Evolutionary conservation across 768 basidiomycete genomes (phyloP).

Genomic region (Auricularia sp.): DNA sequence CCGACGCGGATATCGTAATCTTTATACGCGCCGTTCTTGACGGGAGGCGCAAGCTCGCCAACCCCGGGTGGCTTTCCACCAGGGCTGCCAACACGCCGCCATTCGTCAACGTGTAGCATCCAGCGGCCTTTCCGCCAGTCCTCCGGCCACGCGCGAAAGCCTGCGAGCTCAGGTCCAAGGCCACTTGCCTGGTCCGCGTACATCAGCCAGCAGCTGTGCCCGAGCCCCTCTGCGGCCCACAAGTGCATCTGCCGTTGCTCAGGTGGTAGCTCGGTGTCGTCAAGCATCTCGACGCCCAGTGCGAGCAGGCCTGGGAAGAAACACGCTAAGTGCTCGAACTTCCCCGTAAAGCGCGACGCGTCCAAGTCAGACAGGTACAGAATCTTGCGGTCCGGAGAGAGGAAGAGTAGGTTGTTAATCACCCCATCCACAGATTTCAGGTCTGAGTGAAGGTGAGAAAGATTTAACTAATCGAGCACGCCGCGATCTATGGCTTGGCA

Average conservation of each 20-base stretch:
- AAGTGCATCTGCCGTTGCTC: constrained; percentile 55
- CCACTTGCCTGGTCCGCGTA: constrained; percentile 66
- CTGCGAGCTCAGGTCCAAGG: constrained; percentile 45
- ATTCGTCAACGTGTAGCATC: constrained; percentile 25
- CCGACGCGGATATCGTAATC: constrained; percentile 44
- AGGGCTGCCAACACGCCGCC: constrained; percentile 18
- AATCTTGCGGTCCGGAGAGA: constrained; percentile 53
- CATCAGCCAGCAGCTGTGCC: constrained; percentile 57
- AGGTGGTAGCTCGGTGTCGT: constrained; percentile 40
- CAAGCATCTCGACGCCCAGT: constrained; percentile 54
- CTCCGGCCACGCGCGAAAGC: constrained; percentile 21
- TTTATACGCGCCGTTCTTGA: constrained; percentile 12
- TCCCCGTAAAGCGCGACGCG: constrained; percentile 28
- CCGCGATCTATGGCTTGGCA: neutral
- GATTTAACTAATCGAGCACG: neutral
- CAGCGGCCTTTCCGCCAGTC: constrained; percentile 21
- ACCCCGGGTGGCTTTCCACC: constrained; percentile 12
- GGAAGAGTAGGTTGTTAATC: constrained; percentile 43
- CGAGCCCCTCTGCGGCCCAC: constrained; percentile 69
- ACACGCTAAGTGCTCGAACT: constrained; percentile 66
- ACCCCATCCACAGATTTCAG: constrained; percentile 12
- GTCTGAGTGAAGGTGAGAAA: constrained; percentile 6
- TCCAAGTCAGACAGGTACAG: constrained; percentile 42
- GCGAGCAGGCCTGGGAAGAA: constrained; percentile 70
- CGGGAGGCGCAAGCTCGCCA: constrained; percentile 2